Evolutionary conservation across 2,329 filamentous ascomycete species (phyloP).

Genomic region (Talaromyces sp.): DNA sequence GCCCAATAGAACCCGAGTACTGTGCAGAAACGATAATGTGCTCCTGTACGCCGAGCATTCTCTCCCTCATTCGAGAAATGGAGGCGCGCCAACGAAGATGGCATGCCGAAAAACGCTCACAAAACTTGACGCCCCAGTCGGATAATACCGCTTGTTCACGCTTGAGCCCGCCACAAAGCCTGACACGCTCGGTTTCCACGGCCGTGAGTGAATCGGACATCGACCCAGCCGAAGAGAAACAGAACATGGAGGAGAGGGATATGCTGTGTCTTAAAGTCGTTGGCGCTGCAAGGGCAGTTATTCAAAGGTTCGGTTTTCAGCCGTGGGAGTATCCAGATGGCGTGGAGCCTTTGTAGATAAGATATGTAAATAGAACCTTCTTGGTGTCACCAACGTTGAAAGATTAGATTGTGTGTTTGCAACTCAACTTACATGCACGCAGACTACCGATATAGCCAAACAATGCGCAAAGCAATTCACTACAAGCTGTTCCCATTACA

Average conservation of each 20-base stretch:
- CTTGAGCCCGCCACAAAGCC: neutral
- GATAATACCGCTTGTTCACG: neutral
- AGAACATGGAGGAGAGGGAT: conserved; percentile 21
- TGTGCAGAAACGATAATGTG: conserved; percentile 17
- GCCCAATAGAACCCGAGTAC: conserved; percentile 18
- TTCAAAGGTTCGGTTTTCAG: conserved; percentile 30
- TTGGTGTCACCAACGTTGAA: neutral
- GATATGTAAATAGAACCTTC: neutral
- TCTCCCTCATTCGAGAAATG: conserved; percentile 35
- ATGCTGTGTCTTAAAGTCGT: conserved; percentile 30
- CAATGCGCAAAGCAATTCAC: no score
- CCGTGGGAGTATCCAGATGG: conserved; percentile 29
- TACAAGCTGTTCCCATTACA: neutral
- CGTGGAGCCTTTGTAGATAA: conserved; percentile 6
- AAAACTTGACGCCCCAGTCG: neutral
- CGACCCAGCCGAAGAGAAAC: conserved; percentile 5
- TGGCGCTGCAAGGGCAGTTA: conserved; percentile 27
- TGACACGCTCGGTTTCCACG: neutral
- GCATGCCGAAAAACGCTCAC: conserved; percentile 23
- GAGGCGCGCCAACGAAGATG: conserved; percentile 38
- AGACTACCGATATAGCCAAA: neutral
- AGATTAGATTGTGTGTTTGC: neutral
- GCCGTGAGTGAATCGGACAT: neutral
- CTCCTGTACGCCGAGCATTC: conserved; percentile 28
- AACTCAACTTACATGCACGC: neutral